Percentiles rank a stretch among this genome's conserved stretches.
Evolutionary conservation across 2,329 filamentous ascomycete species (phyloP).

Genomic region (Apiospora koreana): DNA sequence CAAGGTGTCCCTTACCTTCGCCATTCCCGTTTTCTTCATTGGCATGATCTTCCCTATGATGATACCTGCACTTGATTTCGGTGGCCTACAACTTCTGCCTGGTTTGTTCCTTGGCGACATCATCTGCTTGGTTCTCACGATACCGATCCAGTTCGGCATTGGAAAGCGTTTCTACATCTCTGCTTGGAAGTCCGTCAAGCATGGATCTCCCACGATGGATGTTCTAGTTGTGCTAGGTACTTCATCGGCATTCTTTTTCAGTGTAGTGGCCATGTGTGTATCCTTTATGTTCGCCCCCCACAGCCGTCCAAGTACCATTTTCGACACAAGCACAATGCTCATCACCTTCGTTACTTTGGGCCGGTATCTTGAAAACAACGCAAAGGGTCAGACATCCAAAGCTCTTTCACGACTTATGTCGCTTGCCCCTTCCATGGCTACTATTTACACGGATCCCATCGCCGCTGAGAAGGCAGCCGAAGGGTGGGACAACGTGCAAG

Average conservation of each 20-base stretch:
- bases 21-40: conserved; percentile 86
- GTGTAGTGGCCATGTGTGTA: conserved; percentile 81
- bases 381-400: conserved; percentile 94
- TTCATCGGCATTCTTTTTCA: conserved; percentile 95
- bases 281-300: conserved; percentile 77
- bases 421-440: conserved; percentile 92
- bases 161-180: conserved; percentile 92
- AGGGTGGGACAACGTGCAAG: conserved; percentile 59
- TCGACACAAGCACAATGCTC: conserved; percentile 98
- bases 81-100: conserved; percentile 62
- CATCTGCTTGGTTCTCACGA: conserved; percentile 78
- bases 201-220: conserved; percentile 95
- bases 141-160: conserved; percentile 95
- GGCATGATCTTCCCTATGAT: conserved; percentile 95
- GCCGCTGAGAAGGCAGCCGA: conserved; percentile 90
- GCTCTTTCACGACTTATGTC: conserved; percentile 95
- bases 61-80: conserved; percentile 75
- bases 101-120: conserved; percentile 90
- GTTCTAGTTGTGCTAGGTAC: conserved; percentile 93
- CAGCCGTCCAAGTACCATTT: conserved; percentile 80
- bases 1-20: conserved; percentile 74
- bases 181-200: conserved; percentile 90
- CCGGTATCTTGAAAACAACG: conserved; percentile 88
- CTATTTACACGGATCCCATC: conserved; percentile 93
- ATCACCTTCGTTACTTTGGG: conserved; percentile 94